Conservation (phyloP, 805 yeast genomes). For the Yarrowia sp. region DNA sequence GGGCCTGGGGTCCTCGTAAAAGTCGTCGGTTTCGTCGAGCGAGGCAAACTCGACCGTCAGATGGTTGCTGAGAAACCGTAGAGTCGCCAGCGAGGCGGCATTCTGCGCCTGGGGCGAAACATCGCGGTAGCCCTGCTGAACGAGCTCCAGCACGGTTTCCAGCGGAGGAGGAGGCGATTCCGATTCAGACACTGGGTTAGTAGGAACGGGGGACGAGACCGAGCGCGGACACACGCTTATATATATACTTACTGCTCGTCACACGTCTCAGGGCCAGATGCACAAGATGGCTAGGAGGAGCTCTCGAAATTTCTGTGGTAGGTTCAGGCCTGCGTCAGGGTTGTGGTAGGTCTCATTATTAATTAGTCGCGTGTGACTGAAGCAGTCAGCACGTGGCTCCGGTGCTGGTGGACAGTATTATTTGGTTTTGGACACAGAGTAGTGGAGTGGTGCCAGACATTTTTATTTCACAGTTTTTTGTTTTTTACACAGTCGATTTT, state of each 20-base stretch:
- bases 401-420: too few relatives aligned
- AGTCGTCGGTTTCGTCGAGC: conserved; percentile 7
- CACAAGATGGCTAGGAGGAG: conserved; percentile 3
- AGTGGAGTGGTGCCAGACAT: too few relatives aligned
- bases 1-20: conserved; percentile 4
- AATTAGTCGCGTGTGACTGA: not conserved
- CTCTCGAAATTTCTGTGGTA: not conserved
- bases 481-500: too few relatives aligned
- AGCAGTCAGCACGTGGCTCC: too few relatives aligned
- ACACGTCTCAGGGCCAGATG: not conserved
- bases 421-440: too few relatives aligned
- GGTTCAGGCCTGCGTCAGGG: not conserved
- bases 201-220: not conserved
- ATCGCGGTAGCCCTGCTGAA: conserved; percentile 17
- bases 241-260: conserved; percentile 21
- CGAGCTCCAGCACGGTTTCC: conserved; percentile 20
- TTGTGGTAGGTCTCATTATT: conserved; percentile 11
- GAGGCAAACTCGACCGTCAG: not conserved
- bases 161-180: conserved; percentile 15
- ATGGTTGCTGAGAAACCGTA: not conserved
- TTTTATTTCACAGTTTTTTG: too few relatives aligned
- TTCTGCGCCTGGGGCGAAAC: conserved; percentile 3
- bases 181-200: conserved; percentile 18
- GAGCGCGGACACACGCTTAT: not conserved
- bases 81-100: conserved; percentile 18